Conservation (phyloP, 805 yeast species). For the Ogataea chonburiensis region DNA sequence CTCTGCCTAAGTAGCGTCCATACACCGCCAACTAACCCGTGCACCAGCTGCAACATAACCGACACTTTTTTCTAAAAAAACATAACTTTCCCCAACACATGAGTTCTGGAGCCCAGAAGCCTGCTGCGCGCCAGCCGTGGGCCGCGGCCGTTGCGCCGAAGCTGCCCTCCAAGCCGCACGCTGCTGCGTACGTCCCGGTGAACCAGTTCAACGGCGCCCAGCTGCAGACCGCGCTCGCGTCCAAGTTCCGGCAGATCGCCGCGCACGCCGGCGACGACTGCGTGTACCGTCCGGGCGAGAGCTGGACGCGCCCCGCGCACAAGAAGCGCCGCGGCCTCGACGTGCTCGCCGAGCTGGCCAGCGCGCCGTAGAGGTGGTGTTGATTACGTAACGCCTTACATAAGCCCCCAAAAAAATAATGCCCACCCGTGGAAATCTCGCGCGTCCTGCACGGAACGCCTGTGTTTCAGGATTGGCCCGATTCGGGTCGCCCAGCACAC, state of each 20-base stretch:
- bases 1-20: conserved; percentile 67
- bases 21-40: conserved; percentile 10
- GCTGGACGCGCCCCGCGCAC: conserved; percentile 13
- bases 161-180: conserved; percentile 13
- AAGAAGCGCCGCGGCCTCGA: conserved; percentile 18
- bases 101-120: conserved; percentile 14
- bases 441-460: no score
- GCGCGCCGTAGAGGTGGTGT: conserved; percentile 13
- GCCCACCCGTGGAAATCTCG: no score
- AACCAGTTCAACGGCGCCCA: conserved; percentile 21
- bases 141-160: conserved; percentile 17
- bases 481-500: conserved; percentile 3
- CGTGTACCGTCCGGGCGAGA: conserved; percentile 8
- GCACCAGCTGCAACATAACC: conserved; percentile 1
- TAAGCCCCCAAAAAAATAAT: neutral
- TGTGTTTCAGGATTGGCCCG: conserved; percentile 1
- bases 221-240: conserved; percentile 16
- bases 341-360: conserved; percentile 24
- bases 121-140: conserved; percentile 20
- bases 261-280: conserved; percentile 14
- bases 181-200: conserved; percentile 15
- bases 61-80: no score
- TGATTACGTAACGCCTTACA: conserved; percentile 2
- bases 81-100: conserved; percentile 4
- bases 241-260: conserved; percentile 19